Evolutionary conservation across 768 basidiomycete genomes (phyloP).

Genomic region (Collybia sp.): DNA sequence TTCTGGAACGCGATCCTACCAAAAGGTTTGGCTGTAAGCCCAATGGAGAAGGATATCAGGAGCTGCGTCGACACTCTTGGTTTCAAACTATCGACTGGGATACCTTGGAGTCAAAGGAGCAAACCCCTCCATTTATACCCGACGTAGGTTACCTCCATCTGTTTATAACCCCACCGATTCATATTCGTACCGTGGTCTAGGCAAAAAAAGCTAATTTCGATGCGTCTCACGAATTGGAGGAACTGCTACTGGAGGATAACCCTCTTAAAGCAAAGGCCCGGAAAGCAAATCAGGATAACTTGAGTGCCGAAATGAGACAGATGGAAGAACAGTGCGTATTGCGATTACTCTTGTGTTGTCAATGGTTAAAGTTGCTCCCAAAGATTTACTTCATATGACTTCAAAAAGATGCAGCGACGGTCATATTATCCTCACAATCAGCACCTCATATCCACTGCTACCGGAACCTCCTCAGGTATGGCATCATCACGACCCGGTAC

Average conservation of each 20-base stretch:
- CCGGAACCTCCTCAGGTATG: slow-evolving; percentile 67
- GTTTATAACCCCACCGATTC: slow-evolving; percentile 1
- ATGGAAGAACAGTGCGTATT: slow-evolving; percentile 95
- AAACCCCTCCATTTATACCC: slow-evolving; percentile 81
- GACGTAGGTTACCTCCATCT: slow-evolving; percentile 49
- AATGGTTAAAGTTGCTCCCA: background rate
- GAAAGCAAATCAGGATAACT: slow-evolving; percentile 83
- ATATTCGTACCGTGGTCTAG: slow-evolving; percentile 35
- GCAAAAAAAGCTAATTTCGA: slow-evolving; percentile 99
- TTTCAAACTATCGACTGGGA: slow-evolving; percentile 89
- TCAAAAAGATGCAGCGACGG: slow-evolving; percentile 85
- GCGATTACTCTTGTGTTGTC: slow-evolving; percentile 7
- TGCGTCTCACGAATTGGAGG: slow-evolving; percentile 96
- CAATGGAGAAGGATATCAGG: slow-evolving; percentile 73
- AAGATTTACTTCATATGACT: slow-evolving; percentile 91
- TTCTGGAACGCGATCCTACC: slow-evolving; percentile 81
- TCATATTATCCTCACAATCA: slow-evolving; percentile 90
- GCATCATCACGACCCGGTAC: slow-evolving; percentile 73
- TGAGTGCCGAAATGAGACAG: slow-evolving; percentile 90
- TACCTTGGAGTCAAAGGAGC: slow-evolving; percentile 70
- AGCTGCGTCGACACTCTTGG: slow-evolving; percentile 81
- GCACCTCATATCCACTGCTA: slow-evolving; percentile 66
- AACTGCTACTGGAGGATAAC: slow-evolving; percentile 93
- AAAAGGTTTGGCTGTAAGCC: slow-evolving; percentile 82
- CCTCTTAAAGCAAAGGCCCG: slow-evolving; percentile 92